Conservation (phyloP, 2,329 filamentous ascomycete species). For the Fusarium pininemorale region DNA sequence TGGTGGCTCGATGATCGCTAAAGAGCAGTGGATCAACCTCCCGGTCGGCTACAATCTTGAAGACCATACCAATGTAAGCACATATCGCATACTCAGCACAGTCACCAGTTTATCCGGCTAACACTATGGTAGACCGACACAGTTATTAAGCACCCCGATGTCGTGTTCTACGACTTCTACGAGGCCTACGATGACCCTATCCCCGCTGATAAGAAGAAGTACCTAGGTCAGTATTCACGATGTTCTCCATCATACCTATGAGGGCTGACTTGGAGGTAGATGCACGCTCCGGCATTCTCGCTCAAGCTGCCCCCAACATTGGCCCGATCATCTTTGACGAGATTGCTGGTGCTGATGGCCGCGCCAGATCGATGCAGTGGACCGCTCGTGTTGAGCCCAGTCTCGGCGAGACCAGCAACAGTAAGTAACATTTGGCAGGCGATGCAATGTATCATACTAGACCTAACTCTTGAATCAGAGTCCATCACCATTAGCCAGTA, state of each 20-base stretch:
- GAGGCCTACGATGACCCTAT: background rate
- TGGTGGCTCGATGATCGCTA: background rate
- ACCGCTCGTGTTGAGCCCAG: constrained; percentile 9
- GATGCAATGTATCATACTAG: rapidly evolving
- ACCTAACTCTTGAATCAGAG: background rate
- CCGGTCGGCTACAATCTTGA: constrained; percentile 13
- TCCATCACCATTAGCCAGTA: constrained; percentile 16
- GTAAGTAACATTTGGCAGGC: background rate
- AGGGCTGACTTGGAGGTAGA: background rate
- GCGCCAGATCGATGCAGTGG: constrained; percentile 6
- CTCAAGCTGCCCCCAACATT: constrained; percentile 14
- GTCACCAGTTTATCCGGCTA: background rate
- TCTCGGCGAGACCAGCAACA: background rate
- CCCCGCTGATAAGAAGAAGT: background rate
- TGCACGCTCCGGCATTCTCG: background rate
- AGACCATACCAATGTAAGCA: constrained; percentile 10
- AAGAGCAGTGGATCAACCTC: constrained; percentile 9
- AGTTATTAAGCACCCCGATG: background rate
- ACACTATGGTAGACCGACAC: background rate
- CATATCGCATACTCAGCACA: background rate
- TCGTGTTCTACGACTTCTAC: constrained; percentile 14
- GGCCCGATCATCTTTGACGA: constrained; percentile 8
- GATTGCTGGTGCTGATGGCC: constrained; percentile 5
- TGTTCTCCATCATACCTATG: rapidly evolving
- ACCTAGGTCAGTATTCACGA: background rate